Percentiles rank a stretch among this genome's conserved stretches.
Evolutionary conservation across 2,329 filamentous ascomycete species (phyloP).

Genomic region (Diplodia seriata): DNA sequence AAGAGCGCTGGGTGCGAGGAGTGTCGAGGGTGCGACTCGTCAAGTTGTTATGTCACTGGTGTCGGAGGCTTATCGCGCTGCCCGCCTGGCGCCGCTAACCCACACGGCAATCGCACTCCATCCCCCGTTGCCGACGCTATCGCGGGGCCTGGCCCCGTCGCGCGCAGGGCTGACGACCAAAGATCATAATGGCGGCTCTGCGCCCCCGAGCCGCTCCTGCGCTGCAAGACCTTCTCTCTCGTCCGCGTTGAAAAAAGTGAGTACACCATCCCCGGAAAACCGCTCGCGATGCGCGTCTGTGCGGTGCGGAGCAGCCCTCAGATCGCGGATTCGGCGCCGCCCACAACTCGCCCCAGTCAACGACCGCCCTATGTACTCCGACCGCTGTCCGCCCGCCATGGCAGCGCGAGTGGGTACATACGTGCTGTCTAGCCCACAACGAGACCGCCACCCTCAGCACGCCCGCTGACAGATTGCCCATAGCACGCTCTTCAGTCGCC

Average conservation of each 20-base stretch:
- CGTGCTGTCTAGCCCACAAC: conserved; percentile 4
- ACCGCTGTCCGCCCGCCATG: conserved; percentile 17
- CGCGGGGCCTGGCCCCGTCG: conserved; percentile 18
- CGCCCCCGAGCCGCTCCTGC: not conserved
- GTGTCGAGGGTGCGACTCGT: conserved; percentile 9
- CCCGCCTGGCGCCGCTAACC: conserved; percentile 26
- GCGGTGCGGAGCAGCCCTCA: conserved; percentile 17
- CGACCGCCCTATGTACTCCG: not conserved
- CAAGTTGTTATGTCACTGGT: conserved; percentile 24
- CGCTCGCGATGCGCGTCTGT: conserved; percentile 8
- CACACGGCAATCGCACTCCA: conserved; percentile 21
- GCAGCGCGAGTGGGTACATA: not conserved
- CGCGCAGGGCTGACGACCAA: conserved; percentile 16
- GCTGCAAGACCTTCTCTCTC: not conserved
- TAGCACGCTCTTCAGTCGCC: not conserved
- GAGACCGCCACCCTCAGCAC: not conserved
- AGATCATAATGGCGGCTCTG: conserved; percentile 27
- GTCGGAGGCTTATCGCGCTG: conserved; percentile 23
- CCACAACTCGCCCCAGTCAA: not conserved
- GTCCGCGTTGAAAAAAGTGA: not conserved
- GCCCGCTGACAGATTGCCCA: conserved; percentile 15
- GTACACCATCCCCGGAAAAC: not conserved
- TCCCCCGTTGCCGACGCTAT: conserved; percentile 29
- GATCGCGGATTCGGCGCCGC: not conserved
- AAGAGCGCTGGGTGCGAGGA: conserved; percentile 3